Evolutionary conservation across 306 rosid genomes (phyloP).

Genomic region (Lathyrus tuberosus): DNA sequence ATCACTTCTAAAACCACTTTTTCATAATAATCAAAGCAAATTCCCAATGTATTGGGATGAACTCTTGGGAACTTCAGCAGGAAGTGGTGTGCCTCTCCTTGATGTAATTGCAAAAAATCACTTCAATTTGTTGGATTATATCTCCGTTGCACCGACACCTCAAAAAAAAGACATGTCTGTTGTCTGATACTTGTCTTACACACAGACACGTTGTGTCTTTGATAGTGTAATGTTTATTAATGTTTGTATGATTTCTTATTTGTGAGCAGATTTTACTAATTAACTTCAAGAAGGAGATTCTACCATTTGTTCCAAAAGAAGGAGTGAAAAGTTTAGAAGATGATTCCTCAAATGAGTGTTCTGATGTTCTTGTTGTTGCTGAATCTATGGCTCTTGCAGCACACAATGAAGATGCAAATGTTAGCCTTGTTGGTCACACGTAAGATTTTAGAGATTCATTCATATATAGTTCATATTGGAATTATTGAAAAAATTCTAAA

Average conservation of each 20-base stretch:
- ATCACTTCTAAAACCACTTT: constrained; percentile 59
- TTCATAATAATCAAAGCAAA: constrained; percentile 48
- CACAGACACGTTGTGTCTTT: no score
- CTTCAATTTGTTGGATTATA: background rate
- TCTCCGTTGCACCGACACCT: no score
- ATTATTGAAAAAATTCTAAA: no score
- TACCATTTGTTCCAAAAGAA: constrained; percentile 69
- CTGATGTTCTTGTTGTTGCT: constrained; percentile 68
- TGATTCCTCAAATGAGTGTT: constrained; percentile 68
- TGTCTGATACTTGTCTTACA: no score
- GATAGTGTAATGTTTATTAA: background rate
- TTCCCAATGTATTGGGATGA: constrained; percentile 80
- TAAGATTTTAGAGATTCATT: constrained; percentile 39
- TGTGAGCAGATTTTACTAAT: constrained; percentile 63
- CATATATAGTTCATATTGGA: background rate
- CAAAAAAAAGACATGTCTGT: no score
- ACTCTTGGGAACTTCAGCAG: constrained; percentile 66
- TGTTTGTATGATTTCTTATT: constrained; percentile 9
- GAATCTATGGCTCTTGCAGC: constrained; percentile 77
- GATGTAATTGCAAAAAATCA: constrained; percentile 47
- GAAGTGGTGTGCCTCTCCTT: constrained; percentile 72
- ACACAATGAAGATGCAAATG: constrained; percentile 90
- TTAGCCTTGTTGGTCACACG: constrained; percentile 82
- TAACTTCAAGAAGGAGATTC: constrained; percentile 87
- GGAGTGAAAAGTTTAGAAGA: constrained; percentile 15